Conservation (phyloP, 306 rosid genomes). For the Vigna reflexopilosa region DNA sequence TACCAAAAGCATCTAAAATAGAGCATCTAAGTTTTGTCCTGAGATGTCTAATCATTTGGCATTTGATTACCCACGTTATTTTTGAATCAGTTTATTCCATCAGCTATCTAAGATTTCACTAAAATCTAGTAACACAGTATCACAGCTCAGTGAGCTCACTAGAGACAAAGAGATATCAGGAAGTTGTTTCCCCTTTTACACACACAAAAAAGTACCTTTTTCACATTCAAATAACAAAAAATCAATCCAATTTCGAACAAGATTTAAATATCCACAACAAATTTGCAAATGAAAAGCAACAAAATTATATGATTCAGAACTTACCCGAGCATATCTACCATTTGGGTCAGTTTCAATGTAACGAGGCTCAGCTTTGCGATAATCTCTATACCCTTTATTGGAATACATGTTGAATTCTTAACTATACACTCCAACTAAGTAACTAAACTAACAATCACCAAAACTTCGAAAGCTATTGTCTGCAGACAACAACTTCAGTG, state of each 20-base stretch:
- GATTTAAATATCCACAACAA: background rate
- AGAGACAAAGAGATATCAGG: background rate
- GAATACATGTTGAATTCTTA: slow-evolving; percentile 49
- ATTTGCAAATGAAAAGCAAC: background rate
- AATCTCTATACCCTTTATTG: slow-evolving; percentile 46
- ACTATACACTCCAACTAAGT: slow-evolving; percentile 21
- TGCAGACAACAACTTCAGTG: slow-evolving; percentile 11
- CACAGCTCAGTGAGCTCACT: slow-evolving; percentile 12
- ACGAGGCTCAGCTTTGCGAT: slow-evolving; percentile 43
- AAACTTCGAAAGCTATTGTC: slow-evolving; percentile 11
- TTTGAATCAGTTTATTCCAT: slow-evolving; percentile 19
- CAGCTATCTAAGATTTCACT: slow-evolving; percentile 29
- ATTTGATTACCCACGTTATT: slow-evolving; percentile 4
- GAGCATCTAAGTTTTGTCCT: background rate
- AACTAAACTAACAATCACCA: slow-evolving; percentile 28
- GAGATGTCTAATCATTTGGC: slow-evolving; percentile 30
- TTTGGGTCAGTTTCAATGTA: slow-evolving; percentile 81
- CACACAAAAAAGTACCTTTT: background rate
- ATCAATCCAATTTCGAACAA: slow-evolving; percentile 9
- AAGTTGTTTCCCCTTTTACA: slow-evolving; percentile 4
- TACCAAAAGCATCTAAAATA: background rate
- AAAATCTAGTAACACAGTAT: slow-evolving; percentile 27
- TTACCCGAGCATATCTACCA: slow-evolving; percentile 83
- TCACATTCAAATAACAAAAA: background rate
- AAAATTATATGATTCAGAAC: slow-evolving; percentile 26